Base-by-base conservation (phyloP, 345 rosid genomes). In the Camelina laxa region DNA sequence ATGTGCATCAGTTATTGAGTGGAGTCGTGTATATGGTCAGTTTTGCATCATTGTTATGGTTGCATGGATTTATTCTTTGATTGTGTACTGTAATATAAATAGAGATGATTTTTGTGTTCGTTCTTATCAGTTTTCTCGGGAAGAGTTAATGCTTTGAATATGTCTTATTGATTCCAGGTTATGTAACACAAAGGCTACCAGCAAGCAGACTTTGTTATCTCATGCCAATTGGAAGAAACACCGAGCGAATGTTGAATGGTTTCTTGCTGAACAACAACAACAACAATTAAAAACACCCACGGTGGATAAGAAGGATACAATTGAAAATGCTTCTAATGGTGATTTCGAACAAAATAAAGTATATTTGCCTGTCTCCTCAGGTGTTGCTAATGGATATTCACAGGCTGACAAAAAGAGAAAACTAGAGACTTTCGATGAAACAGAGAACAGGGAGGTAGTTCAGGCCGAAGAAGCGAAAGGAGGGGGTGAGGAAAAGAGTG, bases 201-300 rank as follows among this genome's bases (percentile, higher is more conserved):
- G 93, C 76, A 79, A 85, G 82, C 93, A 91, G 82, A 10, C 84
- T 16, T 75, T 91, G 77, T 86, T 89, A 69, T 82, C 84, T 42
- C 97, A 89, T 81, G 93, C 95, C 56, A 86, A 87, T 36, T 93
- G 97, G 27, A 89, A 86, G 81, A 89, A 86, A 83, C 97, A 91
- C 77, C 75, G 84, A 74, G 86, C 86, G 24, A 87, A 87, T 70
- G 90, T 85, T 22, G 75, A 88, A 31, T 88, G 86, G 48, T 71
- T 81, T 74, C 83, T 83, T 81, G 84, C 88, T 48, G 78, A 76
- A 57, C 88, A 80, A 57, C 62, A 33, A 76, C 72, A 79, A 76
- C 73, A 79, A 39, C 84, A 82, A 59, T 69, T 50, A 5, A 86
- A 80, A 63, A 84, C 76, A 60, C 62, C 86, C 35, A 62, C 66